phyloP scores from a whole-genome alignment of 2,329 filamentous ascomycete species.

The Sclerotinia minor region DNA sequence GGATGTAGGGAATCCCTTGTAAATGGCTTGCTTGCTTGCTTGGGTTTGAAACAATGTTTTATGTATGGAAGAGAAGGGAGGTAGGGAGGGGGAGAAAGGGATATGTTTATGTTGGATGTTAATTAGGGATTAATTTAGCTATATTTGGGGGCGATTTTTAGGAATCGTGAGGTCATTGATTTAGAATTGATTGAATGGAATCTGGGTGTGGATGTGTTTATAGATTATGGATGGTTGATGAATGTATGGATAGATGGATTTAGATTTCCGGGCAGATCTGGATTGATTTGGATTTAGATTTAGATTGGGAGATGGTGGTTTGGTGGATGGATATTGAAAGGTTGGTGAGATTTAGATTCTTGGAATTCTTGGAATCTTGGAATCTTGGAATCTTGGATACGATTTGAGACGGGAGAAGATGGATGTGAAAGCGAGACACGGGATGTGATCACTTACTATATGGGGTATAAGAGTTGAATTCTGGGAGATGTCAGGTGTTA shows the following conservation, averaged over 20 bases:
- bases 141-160: background rate
- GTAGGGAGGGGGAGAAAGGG: background rate
- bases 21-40: background rate
- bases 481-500: no score
- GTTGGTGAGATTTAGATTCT: background rate
- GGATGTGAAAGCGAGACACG: background rate
- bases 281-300: background rate
- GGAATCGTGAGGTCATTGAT: background rate
- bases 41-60: background rate
- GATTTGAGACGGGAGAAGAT: no score
- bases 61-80: background rate
- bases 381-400: background rate
- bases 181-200: background rate
- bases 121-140: no score
- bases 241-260: no score
- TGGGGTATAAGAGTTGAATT: no score
- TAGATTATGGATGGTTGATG: no score
- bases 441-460: no score
- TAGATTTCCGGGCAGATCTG: background rate
- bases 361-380: background rate
- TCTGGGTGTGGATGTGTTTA: background rate
- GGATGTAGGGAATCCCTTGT: background rate
- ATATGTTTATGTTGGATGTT: no score
- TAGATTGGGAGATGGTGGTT: background rate
- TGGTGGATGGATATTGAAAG: background rate